A percentile compares a stretch with the other conserved stretches of the same genome.
Conservation (phyloP, 805 yeast species). For the Scheffersomyces ergatensis region DNA sequence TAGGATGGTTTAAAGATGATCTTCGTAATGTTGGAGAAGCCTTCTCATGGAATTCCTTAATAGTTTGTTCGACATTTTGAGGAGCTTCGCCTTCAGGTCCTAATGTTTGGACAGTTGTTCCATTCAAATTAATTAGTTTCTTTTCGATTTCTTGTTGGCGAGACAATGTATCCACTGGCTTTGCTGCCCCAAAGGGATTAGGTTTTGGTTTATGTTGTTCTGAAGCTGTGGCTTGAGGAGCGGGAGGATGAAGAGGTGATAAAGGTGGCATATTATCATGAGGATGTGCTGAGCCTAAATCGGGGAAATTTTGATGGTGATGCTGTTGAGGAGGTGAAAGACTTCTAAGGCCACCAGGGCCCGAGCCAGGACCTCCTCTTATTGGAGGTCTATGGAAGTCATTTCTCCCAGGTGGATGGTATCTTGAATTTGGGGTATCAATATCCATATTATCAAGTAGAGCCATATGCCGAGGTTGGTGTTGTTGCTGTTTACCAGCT, state of each 20-base stretch:
- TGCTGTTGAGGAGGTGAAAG: not conserved
- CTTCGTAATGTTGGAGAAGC: conserved; percentile 9
- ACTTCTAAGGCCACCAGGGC: not conserved
- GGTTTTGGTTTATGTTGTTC: conserved; percentile 36
- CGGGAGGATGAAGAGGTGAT: not conserved
- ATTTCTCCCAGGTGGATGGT: not conserved
- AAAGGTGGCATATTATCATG: not conserved
- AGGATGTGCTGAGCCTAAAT: not conserved
- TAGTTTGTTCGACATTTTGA: conserved; percentile 7
- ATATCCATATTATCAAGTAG: conserved; percentile 8
- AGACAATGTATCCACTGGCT: conserved; percentile 76
- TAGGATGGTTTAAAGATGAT: conserved; percentile 1
- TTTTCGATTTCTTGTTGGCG: conserved; percentile 62
- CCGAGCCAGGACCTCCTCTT: not conserved
- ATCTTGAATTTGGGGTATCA: not conserved
- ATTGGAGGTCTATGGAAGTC: not conserved
- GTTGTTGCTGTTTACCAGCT: conserved; percentile 7
- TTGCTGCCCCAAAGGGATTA: conserved; percentile 82
- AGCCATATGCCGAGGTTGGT: conserved; percentile 10
- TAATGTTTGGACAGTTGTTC: conserved; percentile 30
- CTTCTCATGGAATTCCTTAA: conserved; percentile 11
- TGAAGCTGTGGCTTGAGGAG: conserved; percentile 6
- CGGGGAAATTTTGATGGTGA: not conserved
- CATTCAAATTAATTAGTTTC: conserved; percentile 26
- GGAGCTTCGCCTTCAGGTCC: conserved; percentile 12